Evolutionary conservation across 768 basidiomycete genomes (phyloP).

Genomic region (Termitomyces sp.): DNA sequence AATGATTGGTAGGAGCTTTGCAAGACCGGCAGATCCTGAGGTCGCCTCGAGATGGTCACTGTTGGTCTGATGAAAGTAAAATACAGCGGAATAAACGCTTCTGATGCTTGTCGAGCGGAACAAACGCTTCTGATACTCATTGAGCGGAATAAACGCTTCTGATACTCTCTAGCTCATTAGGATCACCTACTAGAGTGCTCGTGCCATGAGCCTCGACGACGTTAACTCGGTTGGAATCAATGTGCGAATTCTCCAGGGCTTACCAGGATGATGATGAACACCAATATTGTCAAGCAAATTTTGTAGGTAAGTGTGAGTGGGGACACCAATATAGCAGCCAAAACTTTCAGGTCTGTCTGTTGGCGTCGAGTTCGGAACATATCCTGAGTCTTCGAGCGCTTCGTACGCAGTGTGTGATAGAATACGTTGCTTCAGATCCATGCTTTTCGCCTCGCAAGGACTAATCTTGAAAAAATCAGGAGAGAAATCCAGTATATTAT

Average conservation of each 20-base stretch:
- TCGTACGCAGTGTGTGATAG: conserved; percentile 66
- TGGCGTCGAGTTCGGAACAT: conserved; percentile 35
- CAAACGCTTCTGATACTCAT: conserved; percentile 55
- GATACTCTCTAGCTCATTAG: conserved; percentile 48
- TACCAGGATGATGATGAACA: too few species aligned
- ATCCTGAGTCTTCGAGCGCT: conserved; percentile 50
- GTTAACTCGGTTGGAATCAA: too few species aligned
- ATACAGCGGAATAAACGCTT: not conserved
- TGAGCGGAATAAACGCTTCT: too few species aligned
- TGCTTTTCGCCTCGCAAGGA: too few species aligned
- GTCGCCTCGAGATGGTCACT: conserved; percentile 76
- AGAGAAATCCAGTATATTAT: not conserved
- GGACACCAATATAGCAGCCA: too few species aligned
- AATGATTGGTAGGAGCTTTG: conserved; percentile 66
- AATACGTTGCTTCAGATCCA: conserved; percentile 56
- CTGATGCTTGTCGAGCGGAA: conserved; percentile 28
- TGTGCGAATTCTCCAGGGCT: too few species aligned
- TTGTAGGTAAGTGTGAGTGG: too few species aligned
- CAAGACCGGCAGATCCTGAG: conserved; percentile 68
- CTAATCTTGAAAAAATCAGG: too few species aligned
- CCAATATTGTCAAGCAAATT: too few species aligned
- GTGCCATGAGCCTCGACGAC: too few species aligned
- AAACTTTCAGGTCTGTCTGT: conserved; percentile 51
- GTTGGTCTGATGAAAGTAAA: conserved; percentile 36
- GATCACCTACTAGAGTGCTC: conserved; percentile 63